Evolutionary conservation across 371 early-diverging fungal genomes (phyloP).

Genomic region (Catenaria anguillulae): DNA sequence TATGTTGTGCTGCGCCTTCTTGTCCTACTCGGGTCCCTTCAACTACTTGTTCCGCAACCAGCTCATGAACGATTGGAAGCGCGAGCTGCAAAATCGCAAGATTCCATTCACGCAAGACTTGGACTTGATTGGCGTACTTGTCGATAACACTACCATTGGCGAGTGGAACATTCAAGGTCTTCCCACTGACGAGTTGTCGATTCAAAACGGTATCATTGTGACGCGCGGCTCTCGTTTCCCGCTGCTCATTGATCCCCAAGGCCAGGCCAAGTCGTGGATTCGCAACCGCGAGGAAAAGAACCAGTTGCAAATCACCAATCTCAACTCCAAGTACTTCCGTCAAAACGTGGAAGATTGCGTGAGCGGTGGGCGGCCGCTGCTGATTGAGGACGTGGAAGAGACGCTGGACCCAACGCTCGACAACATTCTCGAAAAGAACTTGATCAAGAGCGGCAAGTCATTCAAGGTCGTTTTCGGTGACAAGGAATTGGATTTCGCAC

Average conservation of each 20-base stretch:
- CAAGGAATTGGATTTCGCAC: conserved; percentile 38
- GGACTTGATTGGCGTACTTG: conserved; percentile 35
- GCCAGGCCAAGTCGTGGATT: conserved; percentile 45
- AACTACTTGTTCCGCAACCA: conserved; percentile 36
- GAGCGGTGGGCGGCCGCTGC: conserved; percentile 32
- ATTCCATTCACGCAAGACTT: conserved; percentile 42
- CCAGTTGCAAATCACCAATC: conserved; percentile 34
- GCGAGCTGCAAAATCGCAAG: conserved; percentile 26
- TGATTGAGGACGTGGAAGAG: conserved; percentile 48
- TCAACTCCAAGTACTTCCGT: conserved; percentile 40
- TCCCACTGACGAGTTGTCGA: conserved; percentile 45
- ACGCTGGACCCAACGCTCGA: conserved; percentile 41
- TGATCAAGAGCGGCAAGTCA: conserved; percentile 37
- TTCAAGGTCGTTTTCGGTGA: conserved; percentile 43
- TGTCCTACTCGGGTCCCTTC: conserved; percentile 43
- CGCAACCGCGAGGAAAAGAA: conserved; percentile 37
- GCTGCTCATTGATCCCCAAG: conserved; percentile 44
- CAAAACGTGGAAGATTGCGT: conserved; percentile 39
- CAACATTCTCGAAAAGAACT: conserved; percentile 39
- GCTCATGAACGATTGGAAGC: conserved; percentile 33
- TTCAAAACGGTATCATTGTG: conserved; percentile 44
- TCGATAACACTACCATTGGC: conserved; percentile 39
- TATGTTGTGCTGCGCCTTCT: conserved; percentile 37
- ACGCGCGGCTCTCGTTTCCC: conserved; percentile 38
- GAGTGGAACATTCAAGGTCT: conserved; percentile 51